phyloP scores from a whole-genome alignment of 2,329 filamentous ascomycete genomes.

The Colletotrichum australisinense region DNA sequence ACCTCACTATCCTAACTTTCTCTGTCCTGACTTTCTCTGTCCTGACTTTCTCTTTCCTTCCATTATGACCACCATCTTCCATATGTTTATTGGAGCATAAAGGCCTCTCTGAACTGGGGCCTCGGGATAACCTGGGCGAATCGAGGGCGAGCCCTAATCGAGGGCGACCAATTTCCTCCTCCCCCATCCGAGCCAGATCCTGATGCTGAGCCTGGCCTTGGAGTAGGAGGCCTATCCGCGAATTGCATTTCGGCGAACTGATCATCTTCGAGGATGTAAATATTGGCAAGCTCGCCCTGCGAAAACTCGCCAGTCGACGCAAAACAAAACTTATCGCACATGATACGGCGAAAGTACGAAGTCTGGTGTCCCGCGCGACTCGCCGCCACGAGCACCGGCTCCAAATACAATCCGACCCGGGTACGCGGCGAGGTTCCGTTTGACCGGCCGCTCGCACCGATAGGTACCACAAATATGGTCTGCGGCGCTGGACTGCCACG shows the following conservation, averaged over 20 bases:
- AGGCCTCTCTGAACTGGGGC: no score
- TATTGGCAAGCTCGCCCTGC: not conserved
- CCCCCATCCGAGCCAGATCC: not conserved
- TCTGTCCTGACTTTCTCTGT: no score
- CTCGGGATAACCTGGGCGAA: constrained; percentile 10
- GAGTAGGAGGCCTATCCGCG: not conserved
- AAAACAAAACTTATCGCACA: constrained; percentile 28
- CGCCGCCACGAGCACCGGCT: constrained; percentile 14
- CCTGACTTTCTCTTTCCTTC: no score
- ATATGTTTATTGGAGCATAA: no score
- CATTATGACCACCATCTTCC: no score
- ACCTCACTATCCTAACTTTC: no score
- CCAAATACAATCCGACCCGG: constrained; percentile 26
- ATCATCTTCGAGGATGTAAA: constrained; percentile 19
- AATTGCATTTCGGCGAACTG: constrained; percentile 32
- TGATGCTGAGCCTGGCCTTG: not conserved
- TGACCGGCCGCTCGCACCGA: constrained; percentile 26
- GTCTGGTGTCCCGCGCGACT: not conserved
- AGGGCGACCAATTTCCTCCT: constrained; percentile 6
- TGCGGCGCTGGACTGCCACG: constrained; percentile 1
- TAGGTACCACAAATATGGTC: constrained; percentile 16
- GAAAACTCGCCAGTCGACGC: constrained; percentile 23
- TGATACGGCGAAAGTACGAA: constrained; percentile 20
- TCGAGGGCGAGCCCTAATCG: not conserved
- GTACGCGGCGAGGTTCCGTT: constrained; percentile 2